Base-by-base conservation (phyloP, 805 yeast species). In the Teunomyces lycoperdinae region DNA sequence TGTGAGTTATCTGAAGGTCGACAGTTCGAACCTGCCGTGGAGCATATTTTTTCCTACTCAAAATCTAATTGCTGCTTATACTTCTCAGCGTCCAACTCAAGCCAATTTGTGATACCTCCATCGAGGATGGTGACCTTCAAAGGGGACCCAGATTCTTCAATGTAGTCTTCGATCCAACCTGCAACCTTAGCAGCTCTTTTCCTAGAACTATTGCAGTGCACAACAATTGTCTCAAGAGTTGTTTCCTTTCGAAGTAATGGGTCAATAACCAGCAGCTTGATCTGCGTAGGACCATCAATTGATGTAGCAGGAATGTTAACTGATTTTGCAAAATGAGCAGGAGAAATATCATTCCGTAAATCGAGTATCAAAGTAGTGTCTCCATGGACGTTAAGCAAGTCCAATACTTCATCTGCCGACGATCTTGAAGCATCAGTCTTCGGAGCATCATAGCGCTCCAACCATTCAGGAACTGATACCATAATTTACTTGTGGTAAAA, bases 1-100 rank as follows among this genome's bases (percentile, higher is more conserved):
- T 52, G 56, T 38, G 41, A 47, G 57, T 47, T 36, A 64, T 64
- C 68, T 64, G 68, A 64, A 64, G 68, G 68, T 64, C 68, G 68
- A 64, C 66, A 64, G 68, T 64, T 64, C 68, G 68, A 64, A 58
- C 68, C 68, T 64, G 66, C 68, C 68, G 68, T 61, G 68, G 68
- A 64, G 68, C 68, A 64, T 42, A n/a, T 47, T 42, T 45, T 50
- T 49, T 41, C 42, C 42, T 39, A 27, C 28, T 27, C 32, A 14
- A 13, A 42, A 6, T 20, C 30, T 24, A 38, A 38, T 9, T 38
- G 41, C 16, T 7, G 5, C 9, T 26, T 38, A 31, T 43, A 50
- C 5, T 20, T 20, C 24, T 51, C 47, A 13, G 45, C 50, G n/a
- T 36, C 49, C 31, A 45, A 44, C 7, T 50, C 48, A 26, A 58